Base-by-base conservation (phyloP, 1,139 yeast genomes). In the Casaregolazyma lundiana region DNA sequence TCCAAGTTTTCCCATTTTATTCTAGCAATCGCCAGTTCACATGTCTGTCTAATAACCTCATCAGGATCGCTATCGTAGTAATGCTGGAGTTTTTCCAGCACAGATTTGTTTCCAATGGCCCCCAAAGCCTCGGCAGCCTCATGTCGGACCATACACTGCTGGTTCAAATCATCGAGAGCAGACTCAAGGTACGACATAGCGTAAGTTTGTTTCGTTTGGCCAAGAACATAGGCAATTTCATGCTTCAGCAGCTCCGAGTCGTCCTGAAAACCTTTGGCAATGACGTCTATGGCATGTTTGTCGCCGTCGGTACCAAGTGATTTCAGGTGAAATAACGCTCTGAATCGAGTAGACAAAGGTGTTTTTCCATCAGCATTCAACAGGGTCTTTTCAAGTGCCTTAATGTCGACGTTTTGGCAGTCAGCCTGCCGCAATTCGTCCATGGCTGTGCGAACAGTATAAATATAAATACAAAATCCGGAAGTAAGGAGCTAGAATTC, bases 51-150 rank as follows among this genome's bases (percentile, higher is more conserved):
- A 53, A 94, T 90, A 59, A 90, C 97, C 58, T 86, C 75, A 43
- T 83, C 70, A 9, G 95, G 95, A 62, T 92, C 97, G 45, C 82
- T 77, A 52, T 71, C 67, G 57, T 67, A 73, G 66, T 83, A 88
- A 44, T 80, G 71, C 53, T 78, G 70, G 55, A 94, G 76, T 45
- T 89, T 67, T 0, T 71, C 77, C 50, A 92, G 67, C n/a, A 96
- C 85, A 4, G 78, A 83, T 43, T 70, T 68, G 65, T 89, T 95
- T 42, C 96, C 96, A 47, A 94, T 73, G 34, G 98, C 98, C 50
- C 98, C 99, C 48, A 94, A 75, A 26, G 97, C 98, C 69, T 94
- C 99, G 9, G 98, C 98, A 17, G 98, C 98, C 68, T 94, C 99
- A 66, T 94, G 99, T 67, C 99, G 84, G 32, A 94, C 99, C 97